Percentiles rank a stretch among this genome's conserved stretches.
Conservation (phyloP, 345 rosid genomes). For the Atalantia buxifolia region DNA sequence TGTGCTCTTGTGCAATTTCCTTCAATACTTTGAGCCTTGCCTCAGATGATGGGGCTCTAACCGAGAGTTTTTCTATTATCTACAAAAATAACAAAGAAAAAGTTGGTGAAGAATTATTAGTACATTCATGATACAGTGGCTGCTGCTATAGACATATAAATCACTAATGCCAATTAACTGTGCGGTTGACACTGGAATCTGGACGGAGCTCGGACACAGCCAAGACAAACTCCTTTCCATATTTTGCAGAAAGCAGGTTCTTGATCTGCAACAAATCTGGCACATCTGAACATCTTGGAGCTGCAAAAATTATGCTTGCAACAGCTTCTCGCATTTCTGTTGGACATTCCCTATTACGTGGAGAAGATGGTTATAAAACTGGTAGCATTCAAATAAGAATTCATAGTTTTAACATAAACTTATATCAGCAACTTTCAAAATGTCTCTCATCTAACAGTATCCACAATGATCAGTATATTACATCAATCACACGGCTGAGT, state of each 20-base stretch:
- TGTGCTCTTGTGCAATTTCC: constrained; percentile 75
- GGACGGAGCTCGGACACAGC: constrained; percentile 88
- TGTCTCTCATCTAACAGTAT: not conserved
- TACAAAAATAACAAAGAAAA: constrained; percentile 23
- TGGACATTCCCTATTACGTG: constrained; percentile 73
- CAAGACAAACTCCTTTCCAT: constrained; percentile 79
- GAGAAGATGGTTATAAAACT: not conserved
- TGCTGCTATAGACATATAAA: not conserved
- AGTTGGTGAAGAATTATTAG: not conserved
- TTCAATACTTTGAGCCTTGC: constrained; percentile 68
- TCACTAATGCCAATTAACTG: constrained; percentile 49
- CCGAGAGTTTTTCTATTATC: constrained; percentile 87
- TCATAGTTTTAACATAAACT: not conserved
- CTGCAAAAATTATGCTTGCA: constrained; percentile 86
- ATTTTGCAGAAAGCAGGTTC: constrained; percentile 77
- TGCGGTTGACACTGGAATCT: constrained; percentile 87
- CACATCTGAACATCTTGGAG: constrained; percentile 96
- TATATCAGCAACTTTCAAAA: not conserved
- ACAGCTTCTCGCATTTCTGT: constrained; percentile 85
- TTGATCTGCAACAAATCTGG: constrained; percentile 80
- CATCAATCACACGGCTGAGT: not conserved
- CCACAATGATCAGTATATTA: not conserved
- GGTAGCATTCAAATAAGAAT: not conserved
- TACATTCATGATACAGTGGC: constrained; percentile 7
- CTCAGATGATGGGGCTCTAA: constrained; percentile 73